Base-by-base conservation (phyloP, 23 red algal species). In the Pyropia yezoensis region DNA sequence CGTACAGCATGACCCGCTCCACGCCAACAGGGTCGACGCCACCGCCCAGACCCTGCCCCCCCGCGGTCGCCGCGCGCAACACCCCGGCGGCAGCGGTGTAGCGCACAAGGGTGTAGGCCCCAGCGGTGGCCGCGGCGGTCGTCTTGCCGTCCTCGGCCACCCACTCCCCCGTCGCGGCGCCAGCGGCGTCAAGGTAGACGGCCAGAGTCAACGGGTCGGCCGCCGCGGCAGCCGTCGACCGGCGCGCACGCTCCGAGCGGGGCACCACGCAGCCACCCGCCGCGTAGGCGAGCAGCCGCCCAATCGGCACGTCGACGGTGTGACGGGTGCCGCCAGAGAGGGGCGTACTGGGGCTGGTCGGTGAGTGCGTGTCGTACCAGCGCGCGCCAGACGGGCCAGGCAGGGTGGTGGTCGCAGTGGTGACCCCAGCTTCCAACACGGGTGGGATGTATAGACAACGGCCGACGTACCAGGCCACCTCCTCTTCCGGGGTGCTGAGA, bases 91-190 rank as follows among this genome's bases (percentile, higher is more conserved):
- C 39, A 1, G 39, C 39, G 39, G 39, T 47, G 39, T 47, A 47
- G 4, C 11, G 39, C 39, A 47, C 39, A 8, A 47, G 39, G 6
- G 39, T 47, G 39, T 47, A 47, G 6, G 39, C 9, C 6, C 39
- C 39, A 13, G 39, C 39, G 39, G 39, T 47, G 39, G 39, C 39
- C 6, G 39, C 39, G 11, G 39, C 39, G 7, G 39, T 47, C 4
- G 85, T 75, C 47, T 64, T 70, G 26, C 85, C 85, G 66, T 96
- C 92, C 62, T 96, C 92, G 30, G 87, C 45, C 52, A 90, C 90
- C 34, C 90, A 52, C 39, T 71, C 70, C 9, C 92, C 92, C n/a
- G 2, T 18, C 33, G 92, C 92, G 50, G 61, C 61, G 7, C 63
- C 70, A 18, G 52, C 54, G 14, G 28, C 50, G 33, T 89, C 87